Evolutionary conservation across 208 protist species (phyloP), one percentile per base, ranked within the genome.

Genomic region (Trypanosoma scelopori): DNA sequence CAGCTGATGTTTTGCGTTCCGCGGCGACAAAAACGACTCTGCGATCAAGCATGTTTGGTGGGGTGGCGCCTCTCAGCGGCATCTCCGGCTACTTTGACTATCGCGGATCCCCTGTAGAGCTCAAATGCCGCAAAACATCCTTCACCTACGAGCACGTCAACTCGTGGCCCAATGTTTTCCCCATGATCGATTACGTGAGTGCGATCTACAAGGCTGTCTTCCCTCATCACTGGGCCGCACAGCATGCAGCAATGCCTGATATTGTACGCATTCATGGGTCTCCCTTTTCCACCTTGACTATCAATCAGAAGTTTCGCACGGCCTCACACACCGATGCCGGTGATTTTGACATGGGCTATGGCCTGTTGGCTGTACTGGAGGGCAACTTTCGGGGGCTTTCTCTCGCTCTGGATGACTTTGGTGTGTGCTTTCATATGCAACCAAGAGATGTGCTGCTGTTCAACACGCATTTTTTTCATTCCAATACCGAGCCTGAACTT

Each of bases 31-130:
- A 74, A 22, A 88, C 92, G 15, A 80, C 75, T 22, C 72, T 97
- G 27, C 75, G 89, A 16, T 81, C 79, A 39, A 74, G 58, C 46
- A 91, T 94, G 58, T 93, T 86, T 69, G 92, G 92, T 20, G 92
- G 92, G 12, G 71, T 85, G 62, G 48, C 87, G 11, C 89, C 92
- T 5, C 70, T 88, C 55, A 95, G 92, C 56, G 92, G 92, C 37
- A 97, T 95, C 63, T 87, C 89, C 16, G 92, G 89, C 12, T 95
- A 95, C 74, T 97, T 89, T 63, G 89, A 97, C 71, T 97, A 95
- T 67, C 76, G 83, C 20, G 89, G 89, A 32, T 91, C 87, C 28
- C 89, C 89, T 20, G 78, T 94, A 27, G 84, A 92, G 58, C 66
- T 85, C 42, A 97, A 95, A 72, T 80, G 76, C 48, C 82, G 92